Evolutionary conservation across 768 basidiomycete species (phyloP), one percentile per base, ranked within the genome.

Genomic region (Tylopilus plumbeoviolaceoides): DNA sequence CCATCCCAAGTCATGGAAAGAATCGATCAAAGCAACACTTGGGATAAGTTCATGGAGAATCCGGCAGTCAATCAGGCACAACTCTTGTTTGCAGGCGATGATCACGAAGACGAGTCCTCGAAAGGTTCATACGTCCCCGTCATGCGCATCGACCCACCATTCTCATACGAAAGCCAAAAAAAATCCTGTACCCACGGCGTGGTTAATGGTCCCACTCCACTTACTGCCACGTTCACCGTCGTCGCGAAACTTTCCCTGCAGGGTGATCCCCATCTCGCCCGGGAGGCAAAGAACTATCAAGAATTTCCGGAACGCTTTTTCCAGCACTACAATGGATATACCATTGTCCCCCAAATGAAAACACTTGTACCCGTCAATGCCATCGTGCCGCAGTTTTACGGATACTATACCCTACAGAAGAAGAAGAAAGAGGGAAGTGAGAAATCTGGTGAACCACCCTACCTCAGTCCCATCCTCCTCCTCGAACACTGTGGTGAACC

Each of bases 301-400:
- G 7, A 39, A 0, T 67, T 69, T 17, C 66, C 69, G 1, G 58
- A 62, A 3, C 68, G 53, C 21, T 62, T 70, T 40, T 67, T 69
- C 44, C 41, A 59, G 20, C 57, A 68, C 39, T 68, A 60, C 39
- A 54, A 51, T 9, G 66, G 62, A 25, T 66, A 68, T 38, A 70
- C 63, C 7, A 7, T 61, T 43, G 27, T 65, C 0, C 2, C 7
- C 5, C 68, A 65, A 18, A 27, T 80, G 6, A 65, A 66, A 28
- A 59, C 73, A 55, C 76, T 81, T 0, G 73, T 76, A 0, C 79
- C 80, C 3, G 38, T 78, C 4, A 68, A 72, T 7, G 74, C 84
- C 0, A 44, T 84, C 44, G 78, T 81, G 4, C 84, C 85, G 0
- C 82, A 84, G 62, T 86, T 78, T 64, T 86, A 81, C 57, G 84